Base-by-base conservation (phyloP, 768 basidiomycete species). In the Leccinum imitatum region DNA sequence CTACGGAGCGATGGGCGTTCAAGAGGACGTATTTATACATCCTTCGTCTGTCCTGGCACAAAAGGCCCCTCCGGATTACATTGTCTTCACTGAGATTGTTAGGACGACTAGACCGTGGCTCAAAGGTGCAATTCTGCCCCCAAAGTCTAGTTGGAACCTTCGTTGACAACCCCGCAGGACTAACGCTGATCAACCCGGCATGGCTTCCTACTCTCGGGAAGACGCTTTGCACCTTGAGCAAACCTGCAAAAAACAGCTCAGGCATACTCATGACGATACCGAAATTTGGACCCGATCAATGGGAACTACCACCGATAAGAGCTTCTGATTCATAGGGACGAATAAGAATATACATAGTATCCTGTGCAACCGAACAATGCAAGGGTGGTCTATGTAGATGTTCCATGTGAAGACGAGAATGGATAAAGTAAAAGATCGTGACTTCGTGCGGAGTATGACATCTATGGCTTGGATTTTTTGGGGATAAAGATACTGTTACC, bases 21-120 rank as follows among this genome's bases (percentile, higher is more conserved):
- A 80, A 15, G 92, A 95, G 66, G 93, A 97, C 65, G 93, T 96
- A 2, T 98, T 84, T 74, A 87, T 98, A 57, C 95, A 98, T 70
- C 91, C 93, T 1, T 90, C 90, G 0, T 95, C 93, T n/a, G 80
- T 90, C 19, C 72, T 96, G 13, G 85, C 86, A 59, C 81, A 82
- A 65, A 60, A 63, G 6, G 62, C 86, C 11, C 93, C 96, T 2
- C 93, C 96, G 0, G 93, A 96, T 56, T 98, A 88, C 69, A 65
- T 98, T 50, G 82, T 91, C 41, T 99, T 83, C 71, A 82, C 87
- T 53, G 95, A 98, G 65, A 76, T 97, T 6, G 83, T 94, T 31
- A 82, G 87, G 50, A 91, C 92, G 2, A 85, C 81, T 47, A 82
- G 80, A 51, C 79, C 88, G 25, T 94, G 87, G 83, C 71, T 98